phyloP scores from a whole-genome alignment of 2,329 filamentous ascomycete species.

The Rutstroemia sp. region DNA sequence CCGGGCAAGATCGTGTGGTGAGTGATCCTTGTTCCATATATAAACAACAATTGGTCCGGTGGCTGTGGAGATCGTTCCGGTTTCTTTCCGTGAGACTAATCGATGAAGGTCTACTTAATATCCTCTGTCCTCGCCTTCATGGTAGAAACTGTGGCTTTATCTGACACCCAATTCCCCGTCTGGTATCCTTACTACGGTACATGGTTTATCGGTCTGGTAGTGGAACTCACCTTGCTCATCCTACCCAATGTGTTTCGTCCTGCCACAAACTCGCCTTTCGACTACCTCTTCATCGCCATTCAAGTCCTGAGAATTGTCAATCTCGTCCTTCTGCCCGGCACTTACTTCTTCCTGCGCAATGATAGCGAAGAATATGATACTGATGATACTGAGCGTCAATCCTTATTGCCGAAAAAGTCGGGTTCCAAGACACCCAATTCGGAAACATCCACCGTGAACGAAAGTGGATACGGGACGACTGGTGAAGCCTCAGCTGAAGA shows the following conservation, averaged over 20 bases:
- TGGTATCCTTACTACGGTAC: conserved; percentile 59
- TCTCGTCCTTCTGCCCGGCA: conserved; percentile 31
- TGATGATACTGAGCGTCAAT: conserved; percentile 50
- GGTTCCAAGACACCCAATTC: conserved; percentile 26
- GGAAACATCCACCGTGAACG: conserved; percentile 17
- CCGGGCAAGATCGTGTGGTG: conserved; percentile 27
- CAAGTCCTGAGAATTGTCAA: conserved; percentile 25
- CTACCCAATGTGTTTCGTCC: conserved; percentile 27
- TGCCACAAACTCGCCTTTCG: conserved; percentile 18
- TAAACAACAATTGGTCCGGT: background rate
- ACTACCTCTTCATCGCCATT: conserved; percentile 18
- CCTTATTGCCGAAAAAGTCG: conserved; percentile 42
- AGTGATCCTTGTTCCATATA: background rate
- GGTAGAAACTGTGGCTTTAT: conserved; percentile 48
- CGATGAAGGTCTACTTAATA: conserved; percentile 44
- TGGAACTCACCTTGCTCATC: conserved; percentile 43
- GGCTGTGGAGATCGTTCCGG: too few relatives aligned
- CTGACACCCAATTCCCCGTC: conserved; percentile 41
- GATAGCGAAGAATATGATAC: conserved; percentile 27
- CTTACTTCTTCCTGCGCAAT: conserved; percentile 27
- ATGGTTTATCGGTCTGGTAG: conserved; percentile 49
- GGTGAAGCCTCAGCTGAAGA: conserved; percentile 15
- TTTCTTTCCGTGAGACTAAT: conserved; percentile 7
- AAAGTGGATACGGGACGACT: conserved; percentile 24
- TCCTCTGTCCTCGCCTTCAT: conserved; percentile 59